phyloP scores from a whole-genome alignment of 2,329 filamentous ascomycete species.

The Phaeosphaeriaceae sp. region DNA sequence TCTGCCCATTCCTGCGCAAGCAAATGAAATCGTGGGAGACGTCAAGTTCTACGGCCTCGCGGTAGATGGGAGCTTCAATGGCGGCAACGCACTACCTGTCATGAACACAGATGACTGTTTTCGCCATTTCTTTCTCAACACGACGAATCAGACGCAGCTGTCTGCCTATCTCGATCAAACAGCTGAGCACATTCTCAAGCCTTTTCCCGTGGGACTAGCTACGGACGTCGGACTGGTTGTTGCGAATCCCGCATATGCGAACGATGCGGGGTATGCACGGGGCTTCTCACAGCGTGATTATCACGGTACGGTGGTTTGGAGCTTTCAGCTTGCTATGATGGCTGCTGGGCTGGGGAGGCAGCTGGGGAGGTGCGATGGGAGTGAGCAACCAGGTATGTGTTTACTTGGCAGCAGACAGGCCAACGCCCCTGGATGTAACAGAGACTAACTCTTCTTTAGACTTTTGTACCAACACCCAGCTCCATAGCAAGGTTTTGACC shows the following conservation, averaged over 20 bases:
- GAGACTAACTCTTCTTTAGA: slow-evolving; percentile 34
- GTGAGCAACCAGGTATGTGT: slow-evolving; percentile 16
- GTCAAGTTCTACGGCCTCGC: slow-evolving; percentile 64
- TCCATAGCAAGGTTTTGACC: slow-evolving; percentile 53
- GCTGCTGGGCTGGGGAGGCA: slow-evolving; percentile 66
- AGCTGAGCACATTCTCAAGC: slow-evolving; percentile 63
- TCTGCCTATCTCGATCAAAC: slow-evolving; percentile 64
- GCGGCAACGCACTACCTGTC: slow-evolving; percentile 58
- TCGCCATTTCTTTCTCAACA: slow-evolving; percentile 68
- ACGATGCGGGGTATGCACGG: slow-evolving; percentile 49
- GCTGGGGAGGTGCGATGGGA: slow-evolving; percentile 58
- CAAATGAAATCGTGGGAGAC: slow-evolving; percentile 51
- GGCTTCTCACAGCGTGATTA: slow-evolving; percentile 66
- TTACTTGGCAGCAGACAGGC: too few species aligned
- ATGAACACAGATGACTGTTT: slow-evolving; percentile 72
- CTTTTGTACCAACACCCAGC: slow-evolving; percentile 58
- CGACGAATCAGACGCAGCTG: slow-evolving; percentile 64
- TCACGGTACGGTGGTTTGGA: slow-evolving; percentile 71
- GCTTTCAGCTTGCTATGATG: slow-evolving; percentile 71
- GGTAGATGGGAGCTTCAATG: slow-evolving; percentile 57
- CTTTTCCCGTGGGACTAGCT: slow-evolving; percentile 66
- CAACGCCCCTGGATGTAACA: too few species aligned
- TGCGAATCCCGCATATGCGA: slow-evolving; percentile 66
- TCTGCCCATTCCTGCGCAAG: slow-evolving; percentile 56
- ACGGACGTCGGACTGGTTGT: slow-evolving; percentile 65